Evolutionary conservation across 805 yeast genomes (phyloP).

Genomic region (Nakazawaea anatomiae): DNA sequence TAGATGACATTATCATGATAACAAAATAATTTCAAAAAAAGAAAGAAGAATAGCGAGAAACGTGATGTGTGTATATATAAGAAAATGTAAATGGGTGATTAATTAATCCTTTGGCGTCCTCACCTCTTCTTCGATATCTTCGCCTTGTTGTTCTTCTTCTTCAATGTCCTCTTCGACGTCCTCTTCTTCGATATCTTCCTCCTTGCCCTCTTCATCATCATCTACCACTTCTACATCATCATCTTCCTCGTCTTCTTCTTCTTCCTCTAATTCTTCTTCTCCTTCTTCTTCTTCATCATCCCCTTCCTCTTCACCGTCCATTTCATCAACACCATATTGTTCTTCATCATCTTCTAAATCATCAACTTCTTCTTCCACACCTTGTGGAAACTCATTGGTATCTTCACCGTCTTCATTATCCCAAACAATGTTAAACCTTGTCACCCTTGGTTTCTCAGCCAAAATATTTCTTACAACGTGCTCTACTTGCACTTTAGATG

Average conservation of each 20-base stretch:
- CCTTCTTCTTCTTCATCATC: slow-evolving; percentile 42
- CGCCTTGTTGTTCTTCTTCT: slow-evolving; percentile 33
- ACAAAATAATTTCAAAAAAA: too few relatives aligned
- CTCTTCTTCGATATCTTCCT: slow-evolving; percentile 31
- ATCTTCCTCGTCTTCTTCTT: slow-evolving; percentile 33
- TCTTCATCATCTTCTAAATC: slow-evolving; percentile 51
- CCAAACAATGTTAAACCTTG: slow-evolving; percentile 96
- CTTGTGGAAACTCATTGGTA: slow-evolving; percentile 66
- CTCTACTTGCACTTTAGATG: slow-evolving; percentile 87
- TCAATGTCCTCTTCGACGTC: slow-evolving; percentile 28
- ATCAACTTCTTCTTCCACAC: slow-evolving; percentile 55
- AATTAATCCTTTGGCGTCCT: slow-evolving; percentile 18
- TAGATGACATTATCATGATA: not conserved
- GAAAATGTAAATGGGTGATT: not conserved
- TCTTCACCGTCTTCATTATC: slow-evolving; percentile 56
- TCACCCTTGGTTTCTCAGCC: slow-evolving; percentile 97
- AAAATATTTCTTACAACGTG: slow-evolving; percentile 90
- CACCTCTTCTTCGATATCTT: slow-evolving; percentile 24
- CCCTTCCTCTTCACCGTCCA: slow-evolving; percentile 48
- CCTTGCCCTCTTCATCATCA: slow-evolving; percentile 33
- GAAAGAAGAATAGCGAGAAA: not conserved
- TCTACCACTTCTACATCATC: slow-evolving; percentile 28
- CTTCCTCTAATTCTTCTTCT: slow-evolving; percentile 42
- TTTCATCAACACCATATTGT: slow-evolving; percentile 55
- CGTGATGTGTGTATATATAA: too few relatives aligned